Evolutionary conservation across 176 grass and related monocot genomes (phyloP).

Genomic region (Oryza meridionalis): DNA sequence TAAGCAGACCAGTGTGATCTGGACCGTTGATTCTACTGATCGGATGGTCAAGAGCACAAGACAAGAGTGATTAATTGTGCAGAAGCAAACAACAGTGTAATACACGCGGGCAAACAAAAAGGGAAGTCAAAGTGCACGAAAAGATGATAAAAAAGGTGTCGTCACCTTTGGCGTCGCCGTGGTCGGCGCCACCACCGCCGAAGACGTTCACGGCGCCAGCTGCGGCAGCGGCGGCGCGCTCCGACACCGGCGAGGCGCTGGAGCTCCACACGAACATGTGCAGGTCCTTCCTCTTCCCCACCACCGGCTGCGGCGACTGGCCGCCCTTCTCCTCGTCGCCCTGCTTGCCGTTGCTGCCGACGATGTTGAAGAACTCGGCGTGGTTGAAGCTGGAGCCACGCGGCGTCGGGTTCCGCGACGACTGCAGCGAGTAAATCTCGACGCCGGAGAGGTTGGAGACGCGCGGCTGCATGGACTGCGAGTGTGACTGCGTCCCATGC

Average conservation of each 20-base stretch:
- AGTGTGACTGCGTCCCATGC: conserved; percentile 51
- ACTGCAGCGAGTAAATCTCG: conserved; percentile 92
- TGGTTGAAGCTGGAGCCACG: conserved; percentile 89
- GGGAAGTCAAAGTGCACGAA: not conserved
- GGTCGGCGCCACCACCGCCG: conserved; percentile 53
- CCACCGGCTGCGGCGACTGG: conserved; percentile 37
- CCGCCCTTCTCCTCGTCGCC: conserved; percentile 71
- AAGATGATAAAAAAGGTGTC: not conserved
- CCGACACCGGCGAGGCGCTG: conserved; percentile 47
- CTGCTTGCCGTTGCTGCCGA: conserved; percentile 43
- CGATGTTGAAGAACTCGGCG: conserved; percentile 88
- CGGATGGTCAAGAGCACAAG: not conserved
- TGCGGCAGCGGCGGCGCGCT: not conserved
- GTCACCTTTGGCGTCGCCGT: conserved; percentile 71
- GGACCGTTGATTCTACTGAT: not conserved
- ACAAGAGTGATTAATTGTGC: not conserved
- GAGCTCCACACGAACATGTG: conserved; percentile 81
- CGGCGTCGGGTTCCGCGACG: conserved; percentile 88
- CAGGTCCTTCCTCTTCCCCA: conserved; percentile 65
- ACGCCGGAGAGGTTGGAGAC: conserved; percentile 86
- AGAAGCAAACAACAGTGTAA: not conserved
- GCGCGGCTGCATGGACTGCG: conserved; percentile 53
- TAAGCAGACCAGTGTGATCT: not conserved
- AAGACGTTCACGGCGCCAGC: conserved; percentile 49
- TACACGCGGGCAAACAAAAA: not conserved